Conservation (phyloP, 2,329 filamentous ascomycete genomes). For the Colletotrichum gloeosporioides region DNA sequence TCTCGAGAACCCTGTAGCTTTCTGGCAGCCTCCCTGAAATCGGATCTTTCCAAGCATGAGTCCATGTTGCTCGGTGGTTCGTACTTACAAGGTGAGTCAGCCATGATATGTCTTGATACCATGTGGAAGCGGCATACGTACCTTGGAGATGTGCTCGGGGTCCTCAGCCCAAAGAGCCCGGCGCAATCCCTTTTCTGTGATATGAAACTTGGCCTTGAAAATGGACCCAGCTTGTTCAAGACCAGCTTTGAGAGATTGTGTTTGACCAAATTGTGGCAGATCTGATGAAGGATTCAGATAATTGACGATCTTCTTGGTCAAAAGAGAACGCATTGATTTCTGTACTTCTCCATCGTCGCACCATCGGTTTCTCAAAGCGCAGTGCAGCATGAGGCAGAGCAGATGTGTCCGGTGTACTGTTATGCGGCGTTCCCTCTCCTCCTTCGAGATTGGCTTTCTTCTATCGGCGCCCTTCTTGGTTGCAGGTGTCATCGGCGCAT, state of each 20-base stretch:
- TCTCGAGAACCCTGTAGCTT: constrained; percentile 83
- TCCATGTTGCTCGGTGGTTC: constrained; percentile 69
- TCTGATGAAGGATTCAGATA: constrained; percentile 73
- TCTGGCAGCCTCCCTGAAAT: constrained; percentile 76
- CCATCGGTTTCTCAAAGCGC: constrained; percentile 82
- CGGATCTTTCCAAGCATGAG: constrained; percentile 68
- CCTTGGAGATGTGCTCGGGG: constrained; percentile 62
- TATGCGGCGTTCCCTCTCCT: constrained; percentile 63
- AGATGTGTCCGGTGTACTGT: constrained; percentile 88
- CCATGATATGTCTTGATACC: not conserved
- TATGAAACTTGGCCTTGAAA: constrained; percentile 73
- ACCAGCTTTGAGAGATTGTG: constrained; percentile 79
- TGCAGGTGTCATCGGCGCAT: constrained; percentile 38
- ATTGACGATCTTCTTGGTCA: constrained; percentile 69
- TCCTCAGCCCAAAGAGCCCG: constrained; percentile 79
- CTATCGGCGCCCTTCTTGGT: constrained; percentile 40
- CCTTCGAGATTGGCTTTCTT: constrained; percentile 58
- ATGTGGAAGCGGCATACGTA: constrained; percentile 36
- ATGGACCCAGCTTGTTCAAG: constrained; percentile 71
- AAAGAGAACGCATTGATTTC: constrained; percentile 64
- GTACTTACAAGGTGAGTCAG: constrained; percentile 46
- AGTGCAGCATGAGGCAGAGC: constrained; percentile 81
- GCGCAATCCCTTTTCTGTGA: constrained; percentile 74
- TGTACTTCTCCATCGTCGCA: constrained; percentile 81
- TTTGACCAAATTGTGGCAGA: constrained; percentile 76